phyloP scores from a whole-genome alignment of 768 basidiomycete species.

The Nidula microcarpa region DNA sequence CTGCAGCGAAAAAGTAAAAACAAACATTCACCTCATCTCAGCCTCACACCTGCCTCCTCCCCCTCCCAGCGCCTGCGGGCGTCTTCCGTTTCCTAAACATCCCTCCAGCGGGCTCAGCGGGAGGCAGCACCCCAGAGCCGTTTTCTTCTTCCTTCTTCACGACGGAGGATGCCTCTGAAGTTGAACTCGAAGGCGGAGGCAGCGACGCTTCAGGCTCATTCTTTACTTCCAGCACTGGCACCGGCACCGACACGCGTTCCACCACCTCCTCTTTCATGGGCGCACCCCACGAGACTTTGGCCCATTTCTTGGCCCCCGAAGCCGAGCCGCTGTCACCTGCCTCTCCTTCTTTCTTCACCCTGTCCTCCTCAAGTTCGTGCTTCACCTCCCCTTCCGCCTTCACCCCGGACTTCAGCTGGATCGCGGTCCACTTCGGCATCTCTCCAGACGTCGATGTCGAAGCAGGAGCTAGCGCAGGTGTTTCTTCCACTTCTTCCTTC shows the following conservation, averaged over 20 bases:
- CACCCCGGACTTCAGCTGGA: slow-evolving; percentile 12
- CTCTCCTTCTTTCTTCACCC: slow-evolving; percentile 6
- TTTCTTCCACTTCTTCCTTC: slow-evolving; percentile 36
- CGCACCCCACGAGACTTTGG: slow-evolving; percentile 25
- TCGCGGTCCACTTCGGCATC: slow-evolving; percentile 16
- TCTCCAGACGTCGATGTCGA: slow-evolving; percentile 5
- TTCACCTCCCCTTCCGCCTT: neutral
- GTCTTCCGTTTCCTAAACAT: slow-evolving; percentile 31
- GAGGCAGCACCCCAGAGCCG: neutral
- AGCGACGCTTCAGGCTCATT: slow-evolving; percentile 4
- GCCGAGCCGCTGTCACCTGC: neutral
- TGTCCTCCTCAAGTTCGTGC: slow-evolving; percentile 1
- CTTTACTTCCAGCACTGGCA: neutral
- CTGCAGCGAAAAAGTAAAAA: too few species aligned
- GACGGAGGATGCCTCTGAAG: slow-evolving; percentile 2
- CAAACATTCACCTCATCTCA: neutral
- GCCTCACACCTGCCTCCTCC: slow-evolving; percentile 15
- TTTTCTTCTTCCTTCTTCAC: slow-evolving; percentile 10
- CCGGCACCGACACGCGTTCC: slow-evolving; percentile 11
- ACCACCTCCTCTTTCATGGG: slow-evolving; percentile 14
- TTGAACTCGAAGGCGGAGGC: slow-evolving; percentile 1
- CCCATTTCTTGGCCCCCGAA: slow-evolving; percentile 23
- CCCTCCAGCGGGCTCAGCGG: slow-evolving; percentile 7
- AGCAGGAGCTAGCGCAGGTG: slow-evolving; percentile 6
- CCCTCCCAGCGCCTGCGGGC: slow-evolving; percentile 19